These are phyloP conservation scores for Chlorella variabilis DNA, from an alignment of 163 green algal species.

Conservation along the genomic window DNA sequence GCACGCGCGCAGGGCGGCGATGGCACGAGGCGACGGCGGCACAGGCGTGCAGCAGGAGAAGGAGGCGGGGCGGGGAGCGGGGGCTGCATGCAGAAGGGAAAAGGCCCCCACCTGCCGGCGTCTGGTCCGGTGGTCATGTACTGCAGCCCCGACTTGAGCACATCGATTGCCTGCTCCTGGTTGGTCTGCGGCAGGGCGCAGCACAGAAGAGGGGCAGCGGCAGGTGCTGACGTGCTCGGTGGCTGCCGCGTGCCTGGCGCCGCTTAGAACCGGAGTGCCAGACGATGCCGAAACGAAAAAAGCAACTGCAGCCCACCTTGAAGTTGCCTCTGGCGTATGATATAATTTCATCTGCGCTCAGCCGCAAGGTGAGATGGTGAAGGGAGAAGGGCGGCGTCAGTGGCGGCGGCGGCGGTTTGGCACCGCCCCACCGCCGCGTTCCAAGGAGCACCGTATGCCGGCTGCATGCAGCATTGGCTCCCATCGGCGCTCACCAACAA, in stretches of 20 bases:
- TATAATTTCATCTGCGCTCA: not conserved
- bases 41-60: not conserved
- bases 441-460: not conserved
- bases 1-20: not conserved
- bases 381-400: not conserved
- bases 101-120: constrained; percentile 27
- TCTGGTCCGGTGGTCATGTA: constrained; percentile 32
- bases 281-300: no score
- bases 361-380: not conserved
- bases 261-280: no score
- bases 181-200: constrained; percentile 43
- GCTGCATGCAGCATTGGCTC: not conserved
- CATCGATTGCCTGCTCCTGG: constrained; percentile 58
- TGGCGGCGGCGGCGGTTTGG: no score
- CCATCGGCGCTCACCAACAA: constrained; percentile 46
- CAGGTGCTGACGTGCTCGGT: not conserved
- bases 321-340: constrained; percentile 50
- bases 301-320: constrained; percentile 47
- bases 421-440: no score
- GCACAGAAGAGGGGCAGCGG: not conserved
- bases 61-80: not conserved
- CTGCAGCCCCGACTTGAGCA: constrained; percentile 57
- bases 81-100: not conserved
- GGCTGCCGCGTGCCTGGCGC: no score
- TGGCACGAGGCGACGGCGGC: no score